Conservation (phyloP, 2,329 filamentous ascomycete species). For the Cladosporium phlei region DNA sequence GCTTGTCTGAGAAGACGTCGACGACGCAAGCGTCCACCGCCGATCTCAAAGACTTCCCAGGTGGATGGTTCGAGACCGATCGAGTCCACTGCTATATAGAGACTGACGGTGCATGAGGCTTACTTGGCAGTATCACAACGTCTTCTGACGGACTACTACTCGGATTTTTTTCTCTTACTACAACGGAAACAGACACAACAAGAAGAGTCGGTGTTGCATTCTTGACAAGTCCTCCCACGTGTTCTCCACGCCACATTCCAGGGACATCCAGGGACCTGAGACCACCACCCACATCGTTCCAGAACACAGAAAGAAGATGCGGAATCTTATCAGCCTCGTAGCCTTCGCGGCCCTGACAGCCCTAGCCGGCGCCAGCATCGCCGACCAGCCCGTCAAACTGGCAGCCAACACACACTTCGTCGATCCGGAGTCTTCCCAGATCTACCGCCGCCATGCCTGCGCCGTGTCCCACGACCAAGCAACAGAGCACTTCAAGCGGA, state of each 20-base stretch:
- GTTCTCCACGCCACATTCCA: constrained; percentile 9
- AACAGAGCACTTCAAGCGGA: constrained; percentile 36
- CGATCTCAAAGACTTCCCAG: constrained; percentile 5
- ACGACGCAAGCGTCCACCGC: constrained; percentile 12
- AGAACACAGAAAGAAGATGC: constrained; percentile 14
- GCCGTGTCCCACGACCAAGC: constrained; percentile 35
- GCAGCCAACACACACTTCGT: constrained; percentile 21
- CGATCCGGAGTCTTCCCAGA: constrained; percentile 24
- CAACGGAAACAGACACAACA: background rate
- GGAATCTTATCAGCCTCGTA: constrained; percentile 13
- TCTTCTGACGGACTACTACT: background rate
- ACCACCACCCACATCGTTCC: constrained; percentile 4
- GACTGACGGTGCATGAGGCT: no score
- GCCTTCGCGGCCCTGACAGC: constrained; percentile 15
- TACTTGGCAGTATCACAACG: background rate
- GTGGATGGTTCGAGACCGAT: background rate
- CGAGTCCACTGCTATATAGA: constrained; percentile 2
- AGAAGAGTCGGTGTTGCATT: constrained; percentile 2
- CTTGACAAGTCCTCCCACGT: constrained; percentile 5
- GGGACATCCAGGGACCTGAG: constrained; percentile 11
- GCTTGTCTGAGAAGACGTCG: background rate
- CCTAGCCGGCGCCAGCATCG: constrained; percentile 11
- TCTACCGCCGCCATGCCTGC: constrained; percentile 40
- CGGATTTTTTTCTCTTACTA: no score
- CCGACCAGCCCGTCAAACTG: constrained; percentile 5